Evolutionary conservation across 352 stramenopile species (phyloP), one percentile per base, ranked within the genome.

Genomic region (Blastocystis hominis): DNA sequence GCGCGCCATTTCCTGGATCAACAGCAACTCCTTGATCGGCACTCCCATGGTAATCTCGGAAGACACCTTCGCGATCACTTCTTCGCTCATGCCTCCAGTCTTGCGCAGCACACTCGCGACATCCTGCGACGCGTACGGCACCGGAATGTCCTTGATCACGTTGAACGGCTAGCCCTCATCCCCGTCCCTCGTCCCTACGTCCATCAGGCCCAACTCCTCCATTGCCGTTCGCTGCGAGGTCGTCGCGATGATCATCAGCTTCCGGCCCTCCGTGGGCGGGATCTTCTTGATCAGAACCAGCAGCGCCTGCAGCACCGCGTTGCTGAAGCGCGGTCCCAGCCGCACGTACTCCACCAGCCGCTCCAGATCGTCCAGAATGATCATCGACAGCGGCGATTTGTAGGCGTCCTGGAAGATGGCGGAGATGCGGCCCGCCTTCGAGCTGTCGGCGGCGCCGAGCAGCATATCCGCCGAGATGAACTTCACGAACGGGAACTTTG

Each of bases 351-450:
- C 96, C 90, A 99, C 97, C 54, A 99, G 92, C 20, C 97, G 94
- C 91, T 99, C 97, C 88, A 99, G 96, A 90, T 99, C 96, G 91
- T 99, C 97, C 61, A 99, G 94, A 84, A 99, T 96, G 90, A 99
- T 98, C 86, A 99, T 94, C 30, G 95, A 98, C 10, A 98, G 91
- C 0, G 95, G 93, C 54, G 94, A 98, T 89, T 97, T 97, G 91
- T 98, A 99, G 3, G 96, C 96, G 91, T 99, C 96, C 89, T 98
- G 93, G 86, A 98, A 98, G 20, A 91, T 87, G 36, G 89, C 90
- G 13, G 86, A 80, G 30, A 93, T 90, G 40, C 53, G 40, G 17
- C 36, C 53, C 7, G 56, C 72, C 91, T 98, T 98, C 88, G 93
- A 91, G 79, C 90, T 93, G 86, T 98, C 96, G 0, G 92, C 92